Evolutionary conservation across 2,329 filamentous ascomycete genomes (phyloP).

Genomic region (Coccinonectria pachysandricola): DNA sequence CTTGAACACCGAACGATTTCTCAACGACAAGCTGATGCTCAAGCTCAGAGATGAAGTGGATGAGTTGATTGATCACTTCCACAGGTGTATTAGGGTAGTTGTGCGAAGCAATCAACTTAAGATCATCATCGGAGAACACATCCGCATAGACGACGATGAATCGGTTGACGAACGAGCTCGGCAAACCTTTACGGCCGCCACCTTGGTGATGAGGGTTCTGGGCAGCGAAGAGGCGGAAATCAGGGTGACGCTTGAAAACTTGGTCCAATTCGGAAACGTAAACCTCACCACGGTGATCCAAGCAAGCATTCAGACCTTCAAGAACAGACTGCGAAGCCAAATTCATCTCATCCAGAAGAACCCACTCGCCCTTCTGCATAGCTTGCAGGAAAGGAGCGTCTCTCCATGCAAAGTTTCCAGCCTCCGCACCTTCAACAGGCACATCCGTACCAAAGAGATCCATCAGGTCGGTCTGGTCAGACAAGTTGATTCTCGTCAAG

Average conservation of each 20-base stretch:
- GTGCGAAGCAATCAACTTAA: slow-evolving; percentile 70
- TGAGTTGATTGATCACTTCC: slow-evolving; percentile 54
- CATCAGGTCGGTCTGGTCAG: slow-evolving; percentile 95
- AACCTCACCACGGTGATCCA: slow-evolving; percentile 91
- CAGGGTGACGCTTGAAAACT: slow-evolving; percentile 77
- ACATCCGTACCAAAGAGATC: slow-evolving; percentile 96
- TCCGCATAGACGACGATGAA: slow-evolving; percentile 98
- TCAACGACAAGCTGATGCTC: slow-evolving; percentile 58
- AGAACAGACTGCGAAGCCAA: slow-evolving; percentile 92
- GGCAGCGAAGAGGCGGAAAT: slow-evolving; percentile 91
- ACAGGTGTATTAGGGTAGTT: slow-evolving; percentile 57
- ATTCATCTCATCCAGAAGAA: slow-evolving; percentile 97
- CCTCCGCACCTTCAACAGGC: slow-evolving; percentile 82
- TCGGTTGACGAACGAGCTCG: slow-evolving; percentile 92
- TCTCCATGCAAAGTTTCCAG: slow-evolving; percentile 88
- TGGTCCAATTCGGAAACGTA: slow-evolving; percentile 94
- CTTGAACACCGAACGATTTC: slow-evolving; percentile 48
- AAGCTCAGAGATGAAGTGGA: slow-evolving; percentile 70
- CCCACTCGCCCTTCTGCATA: slow-evolving; percentile 96
- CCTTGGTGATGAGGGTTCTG: slow-evolving; percentile 98
- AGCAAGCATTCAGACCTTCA: slow-evolving; percentile 89
- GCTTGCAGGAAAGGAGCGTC: slow-evolving; percentile 92
- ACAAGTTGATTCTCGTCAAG: slow-evolving; percentile 89
- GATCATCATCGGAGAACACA: slow-evolving; percentile 69
- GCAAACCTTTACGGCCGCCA: slow-evolving; percentile 86